Evolutionary conservation across 2,329 filamentous ascomycete species (phyloP).

Genomic region (Thermothelomyces thermophilus): DNA sequence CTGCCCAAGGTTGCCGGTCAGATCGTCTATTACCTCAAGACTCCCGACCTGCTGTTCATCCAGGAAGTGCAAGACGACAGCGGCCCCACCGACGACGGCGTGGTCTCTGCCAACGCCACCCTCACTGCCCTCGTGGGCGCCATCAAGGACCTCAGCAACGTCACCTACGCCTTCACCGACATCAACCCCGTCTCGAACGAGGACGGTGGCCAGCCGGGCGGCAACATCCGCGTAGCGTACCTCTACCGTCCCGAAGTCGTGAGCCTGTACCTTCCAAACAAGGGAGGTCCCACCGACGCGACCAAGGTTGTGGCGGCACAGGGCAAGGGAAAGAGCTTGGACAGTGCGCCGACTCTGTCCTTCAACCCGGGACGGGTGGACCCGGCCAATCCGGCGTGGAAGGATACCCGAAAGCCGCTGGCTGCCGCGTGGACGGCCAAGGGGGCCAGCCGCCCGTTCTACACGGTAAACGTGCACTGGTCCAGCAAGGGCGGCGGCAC

Average conservation of each 20-base stretch:
- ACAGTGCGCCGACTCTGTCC: constrained; percentile 37
- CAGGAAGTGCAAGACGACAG: constrained; percentile 66
- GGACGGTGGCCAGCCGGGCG: constrained; percentile 62
- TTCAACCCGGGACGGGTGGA: constrained; percentile 66
- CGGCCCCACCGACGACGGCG: constrained; percentile 54
- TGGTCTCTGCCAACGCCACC: constrained; percentile 50
- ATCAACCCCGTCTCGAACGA: constrained; percentile 52
- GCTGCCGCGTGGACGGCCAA: constrained; percentile 58
- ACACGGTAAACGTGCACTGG: constrained; percentile 67
- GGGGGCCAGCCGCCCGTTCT: constrained; percentile 48
- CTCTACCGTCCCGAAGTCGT: constrained; percentile 58
- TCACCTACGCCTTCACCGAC: constrained; percentile 52
- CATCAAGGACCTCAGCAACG: constrained; percentile 43
- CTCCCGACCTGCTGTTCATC: constrained; percentile 60
- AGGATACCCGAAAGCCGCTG: constrained; percentile 58
- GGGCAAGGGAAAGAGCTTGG: background rate
- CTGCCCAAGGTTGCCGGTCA: constrained; percentile 55
- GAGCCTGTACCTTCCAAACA: constrained; percentile 52
- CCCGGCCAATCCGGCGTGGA: constrained; percentile 54
- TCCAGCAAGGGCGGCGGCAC: constrained; percentile 60
- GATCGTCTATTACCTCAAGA: constrained; percentile 56
- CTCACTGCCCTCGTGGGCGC: constrained; percentile 48
- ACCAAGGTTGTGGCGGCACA: constrained; percentile 48
- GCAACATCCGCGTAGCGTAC: constrained; percentile 66
- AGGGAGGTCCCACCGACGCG: constrained; percentile 46